Evolutionary conservation across 345 rosid genomes (phyloP).

Genomic region (Aethionema arabicum): DNA sequence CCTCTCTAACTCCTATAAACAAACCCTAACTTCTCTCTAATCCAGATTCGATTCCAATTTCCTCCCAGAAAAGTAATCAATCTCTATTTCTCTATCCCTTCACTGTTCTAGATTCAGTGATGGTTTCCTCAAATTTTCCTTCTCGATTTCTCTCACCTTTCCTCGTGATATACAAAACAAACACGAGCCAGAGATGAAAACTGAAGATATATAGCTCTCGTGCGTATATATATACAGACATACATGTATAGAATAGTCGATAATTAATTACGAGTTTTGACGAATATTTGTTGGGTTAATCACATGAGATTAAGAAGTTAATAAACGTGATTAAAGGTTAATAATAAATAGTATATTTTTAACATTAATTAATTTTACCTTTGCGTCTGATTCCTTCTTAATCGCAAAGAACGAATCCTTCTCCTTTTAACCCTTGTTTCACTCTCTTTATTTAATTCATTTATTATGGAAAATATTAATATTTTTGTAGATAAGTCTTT

Average conservation of each 20-base stretch:
- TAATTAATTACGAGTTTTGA: neutral
- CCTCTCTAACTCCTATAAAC: conserved; percentile 32
- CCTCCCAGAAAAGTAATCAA: neutral
- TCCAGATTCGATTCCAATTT: conserved; percentile 30
- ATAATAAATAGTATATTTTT: neutral
- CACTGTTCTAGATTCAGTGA: conserved; percentile 33
- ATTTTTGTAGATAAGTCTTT: neutral
- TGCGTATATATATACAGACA: conserved; percentile 30
- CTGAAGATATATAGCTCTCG: conserved; percentile 35
- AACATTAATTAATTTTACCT: neutral
- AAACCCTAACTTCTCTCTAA: conserved; percentile 29
- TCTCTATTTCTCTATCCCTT: conserved; percentile 23
- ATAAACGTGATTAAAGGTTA: conserved; percentile 11
- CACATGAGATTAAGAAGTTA: conserved; percentile 9
- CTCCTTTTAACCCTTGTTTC: neutral
- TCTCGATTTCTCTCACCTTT: conserved; percentile 21
- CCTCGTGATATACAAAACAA: conserved; percentile 33
- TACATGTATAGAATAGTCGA: conserved; percentile 2
- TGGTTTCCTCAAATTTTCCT: conserved; percentile 19
- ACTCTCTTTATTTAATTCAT: neutral
- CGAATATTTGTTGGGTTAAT: conserved; percentile 21
- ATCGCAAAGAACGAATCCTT: conserved; percentile 9
- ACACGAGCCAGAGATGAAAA: conserved; percentile 37
- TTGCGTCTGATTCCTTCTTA: conserved; percentile 5
- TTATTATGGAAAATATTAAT: neutral